These are phyloP conservation scores for Boletus rex-veris DNA, from an alignment of 768 basidiomycete genomes.

Conservation along the genomic window DNA sequence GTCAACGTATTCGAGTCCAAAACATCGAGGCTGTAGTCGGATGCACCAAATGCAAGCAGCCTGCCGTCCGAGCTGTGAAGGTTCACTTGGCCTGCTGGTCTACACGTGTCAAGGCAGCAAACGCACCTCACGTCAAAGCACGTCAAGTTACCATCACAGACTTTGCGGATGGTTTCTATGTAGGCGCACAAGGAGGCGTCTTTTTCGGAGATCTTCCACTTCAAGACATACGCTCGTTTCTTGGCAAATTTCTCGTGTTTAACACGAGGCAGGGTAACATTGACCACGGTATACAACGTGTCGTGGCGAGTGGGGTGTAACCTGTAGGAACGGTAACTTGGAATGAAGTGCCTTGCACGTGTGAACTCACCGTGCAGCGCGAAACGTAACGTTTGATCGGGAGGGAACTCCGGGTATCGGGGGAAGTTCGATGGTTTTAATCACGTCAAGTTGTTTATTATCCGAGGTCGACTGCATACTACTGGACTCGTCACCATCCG, in stretches of 20 bases:
- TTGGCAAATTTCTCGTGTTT: conserved; percentile 50
- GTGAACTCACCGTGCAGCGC: conserved; percentile 51
- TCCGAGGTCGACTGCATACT: conserved; percentile 20
- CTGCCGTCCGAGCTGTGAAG: conserved; percentile 69
- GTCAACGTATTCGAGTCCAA: conserved; percentile 74
- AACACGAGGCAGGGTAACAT: conserved; percentile 59
- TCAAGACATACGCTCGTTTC: conserved; percentile 61
- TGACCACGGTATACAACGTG: conserved; percentile 67
- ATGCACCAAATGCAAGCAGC: conserved; percentile 80
- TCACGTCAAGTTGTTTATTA: conserved; percentile 35
- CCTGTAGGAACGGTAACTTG: conserved; percentile 35
- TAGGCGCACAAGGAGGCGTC: conserved; percentile 58
- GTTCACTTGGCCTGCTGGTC: neutral
- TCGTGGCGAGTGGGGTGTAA: conserved; percentile 51
- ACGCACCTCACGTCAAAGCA: conserved; percentile 84
- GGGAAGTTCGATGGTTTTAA: conserved; percentile 56
- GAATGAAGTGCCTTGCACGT: neutral
- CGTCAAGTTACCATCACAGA: conserved; percentile 78
- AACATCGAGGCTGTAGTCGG: conserved; percentile 81
- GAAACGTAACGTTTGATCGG: conserved; percentile 51
- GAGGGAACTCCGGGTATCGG: conserved; percentile 41
- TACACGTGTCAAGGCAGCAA: neutral
- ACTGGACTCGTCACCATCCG: neutral
- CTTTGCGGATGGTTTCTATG: conserved; percentile 59
- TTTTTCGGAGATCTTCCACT: conserved; percentile 67